Percentiles rank a stretch among this genome's conserved stretches.
These are phyloP conservation scores for Fusarium longipes DNA, from an alignment of 2,329 filamentous ascomycete species.

Conservation along the genomic window DNA sequence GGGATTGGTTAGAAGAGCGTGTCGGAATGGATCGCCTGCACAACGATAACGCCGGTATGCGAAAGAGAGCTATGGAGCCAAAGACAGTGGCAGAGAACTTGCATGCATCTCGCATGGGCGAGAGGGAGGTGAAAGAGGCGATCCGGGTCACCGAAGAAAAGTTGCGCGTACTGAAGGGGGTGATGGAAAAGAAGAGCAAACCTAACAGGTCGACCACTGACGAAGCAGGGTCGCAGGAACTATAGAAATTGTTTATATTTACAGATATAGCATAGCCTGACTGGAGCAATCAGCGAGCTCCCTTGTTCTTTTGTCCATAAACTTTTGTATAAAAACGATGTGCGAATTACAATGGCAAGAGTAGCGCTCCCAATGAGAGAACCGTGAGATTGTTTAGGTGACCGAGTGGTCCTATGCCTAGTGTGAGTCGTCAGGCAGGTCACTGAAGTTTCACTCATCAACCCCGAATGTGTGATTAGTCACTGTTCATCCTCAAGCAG, in stretches of 20 bases:
- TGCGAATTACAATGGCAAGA: background rate
- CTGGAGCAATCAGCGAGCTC: constrained; percentile 39
- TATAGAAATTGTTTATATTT: constrained; percentile 43
- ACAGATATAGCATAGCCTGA: constrained; percentile 36
- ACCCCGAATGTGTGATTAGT: background rate
- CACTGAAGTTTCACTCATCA: background rate
- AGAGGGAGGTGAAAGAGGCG: constrained; percentile 80
- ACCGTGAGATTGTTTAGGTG: background rate
- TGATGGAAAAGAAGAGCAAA: constrained; percentile 64
- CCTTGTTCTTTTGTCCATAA: constrained; percentile 44
- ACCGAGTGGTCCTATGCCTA: background rate
- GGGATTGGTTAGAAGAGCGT: constrained; percentile 92
- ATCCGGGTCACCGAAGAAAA: constrained; percentile 89
- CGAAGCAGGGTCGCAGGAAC: constrained; percentile 28
- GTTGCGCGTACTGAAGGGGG: constrained; percentile 78
- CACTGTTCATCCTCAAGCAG: constrained; percentile 24
- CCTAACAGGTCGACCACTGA: constrained; percentile 18
- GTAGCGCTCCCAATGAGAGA: background rate
- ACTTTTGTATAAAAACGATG: constrained; percentile 6
- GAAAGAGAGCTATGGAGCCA: constrained; percentile 64
- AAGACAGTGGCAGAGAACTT: constrained; percentile 70
- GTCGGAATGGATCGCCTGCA: constrained; percentile 74
- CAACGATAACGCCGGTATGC: constrained; percentile 48
- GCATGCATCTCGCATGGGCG: constrained; percentile 71
- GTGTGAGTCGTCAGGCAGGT: background rate